Evolutionary conservation across 2,329 filamentous ascomycete species (phyloP).

Genomic region (Scedosporium apiospermum): DNA sequence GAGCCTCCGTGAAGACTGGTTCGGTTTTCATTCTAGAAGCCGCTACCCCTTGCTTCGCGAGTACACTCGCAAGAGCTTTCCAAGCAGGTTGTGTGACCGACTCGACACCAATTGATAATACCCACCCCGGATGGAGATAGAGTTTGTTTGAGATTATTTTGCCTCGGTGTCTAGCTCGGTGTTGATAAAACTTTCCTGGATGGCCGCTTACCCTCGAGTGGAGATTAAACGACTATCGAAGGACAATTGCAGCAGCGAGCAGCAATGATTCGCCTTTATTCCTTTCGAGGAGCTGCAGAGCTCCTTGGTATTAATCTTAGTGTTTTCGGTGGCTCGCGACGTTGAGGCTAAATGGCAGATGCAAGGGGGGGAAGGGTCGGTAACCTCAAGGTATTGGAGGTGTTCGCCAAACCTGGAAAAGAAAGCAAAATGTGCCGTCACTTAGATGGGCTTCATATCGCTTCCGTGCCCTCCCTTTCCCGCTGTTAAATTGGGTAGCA

Average conservation of each 20-base stretch:
- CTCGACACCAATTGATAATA: not conserved
- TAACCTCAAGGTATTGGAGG: not conserved
- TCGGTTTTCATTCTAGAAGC: not conserved
- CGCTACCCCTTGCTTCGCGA: not conserved
- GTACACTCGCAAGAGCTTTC: not conserved
- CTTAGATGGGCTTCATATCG: not conserved
- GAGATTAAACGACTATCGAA: not conserved
- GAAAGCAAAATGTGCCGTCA: not conserved
- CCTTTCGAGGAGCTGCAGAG: no score
- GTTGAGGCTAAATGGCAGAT: not conserved
- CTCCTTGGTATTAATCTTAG: no score
- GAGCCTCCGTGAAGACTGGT: not conserved
- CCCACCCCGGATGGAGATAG: not conserved
- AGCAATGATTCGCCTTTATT: no score
- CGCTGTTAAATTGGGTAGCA: not conserved
- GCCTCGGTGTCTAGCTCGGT: not conserved
- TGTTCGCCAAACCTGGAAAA: not conserved
- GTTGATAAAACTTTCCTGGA: not conserved
- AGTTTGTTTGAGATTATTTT: conserved; percentile 2
- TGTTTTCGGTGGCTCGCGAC: not conserved
- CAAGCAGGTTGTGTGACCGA: not conserved
- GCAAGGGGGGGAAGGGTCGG: not conserved
- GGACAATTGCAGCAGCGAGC: no score
- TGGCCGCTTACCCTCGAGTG: not conserved
- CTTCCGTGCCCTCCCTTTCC: not conserved